Evolutionary conservation across 495 filamentous ascomycete species (phyloP).

Genomic region (Glutinoglossum americanum): DNA sequence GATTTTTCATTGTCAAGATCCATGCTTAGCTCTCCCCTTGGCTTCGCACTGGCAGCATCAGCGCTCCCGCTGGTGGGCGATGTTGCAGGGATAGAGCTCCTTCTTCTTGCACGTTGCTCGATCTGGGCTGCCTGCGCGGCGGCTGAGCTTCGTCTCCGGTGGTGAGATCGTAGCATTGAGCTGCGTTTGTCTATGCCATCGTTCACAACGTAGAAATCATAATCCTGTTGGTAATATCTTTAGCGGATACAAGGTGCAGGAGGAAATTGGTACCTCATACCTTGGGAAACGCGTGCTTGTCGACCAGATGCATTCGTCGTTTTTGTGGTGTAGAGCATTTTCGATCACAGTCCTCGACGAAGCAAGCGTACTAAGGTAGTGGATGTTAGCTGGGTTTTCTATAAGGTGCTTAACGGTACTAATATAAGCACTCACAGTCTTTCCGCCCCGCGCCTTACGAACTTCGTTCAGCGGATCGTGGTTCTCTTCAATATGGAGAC

Average conservation of each 20-base stretch:
- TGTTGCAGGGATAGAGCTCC: background rate
- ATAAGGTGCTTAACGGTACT: background rate
- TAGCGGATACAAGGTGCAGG: conserved; percentile 3
- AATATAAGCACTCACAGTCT: conserved; percentile 40
- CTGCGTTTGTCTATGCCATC: conserved; percentile 68
- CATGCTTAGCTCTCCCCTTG: background rate
- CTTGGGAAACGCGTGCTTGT: conserved; percentile 85
- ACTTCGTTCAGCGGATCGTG: conserved; percentile 63
- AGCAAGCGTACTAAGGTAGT: conserved; percentile 52
- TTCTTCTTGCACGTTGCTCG: background rate
- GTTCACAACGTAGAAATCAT: conserved; percentile 75
- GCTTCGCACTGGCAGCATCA: background rate
- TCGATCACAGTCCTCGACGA: conserved; percentile 71
- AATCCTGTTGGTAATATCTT: conserved; percentile 27
- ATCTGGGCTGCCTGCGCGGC: conserved; percentile 7
- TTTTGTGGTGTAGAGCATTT: conserved; percentile 72
- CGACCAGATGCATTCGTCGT: conserved; percentile 65
- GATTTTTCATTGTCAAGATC: background rate
- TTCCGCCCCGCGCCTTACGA: conserved; percentile 58
- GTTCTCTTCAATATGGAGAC: conserved; percentile 76
- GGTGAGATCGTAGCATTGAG: conserved; percentile 44
- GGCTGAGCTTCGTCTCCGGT: conserved; percentile 29
- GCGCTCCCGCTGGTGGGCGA: conserved; percentile 1
- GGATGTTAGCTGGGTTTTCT: background rate
- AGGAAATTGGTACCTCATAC: conserved; percentile 12